Base-by-base conservation (phyloP, 768 basidiomycete species). In the Thelephora ganbajun region DNA sequence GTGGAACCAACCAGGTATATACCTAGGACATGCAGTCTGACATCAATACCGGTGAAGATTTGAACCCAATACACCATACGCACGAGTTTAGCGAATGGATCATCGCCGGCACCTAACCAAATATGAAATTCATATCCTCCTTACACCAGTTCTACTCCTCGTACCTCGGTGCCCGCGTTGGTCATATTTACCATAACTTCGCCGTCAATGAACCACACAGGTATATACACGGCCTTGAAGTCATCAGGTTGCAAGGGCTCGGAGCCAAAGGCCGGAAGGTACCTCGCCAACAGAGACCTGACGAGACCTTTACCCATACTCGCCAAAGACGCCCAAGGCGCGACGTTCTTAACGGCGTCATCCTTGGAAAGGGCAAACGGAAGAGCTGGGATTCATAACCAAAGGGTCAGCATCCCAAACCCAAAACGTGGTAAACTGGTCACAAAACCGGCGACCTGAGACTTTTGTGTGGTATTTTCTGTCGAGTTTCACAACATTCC, bases 181-280 rank as follows among this genome's bases (percentile, higher is more conserved):
- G 57, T 47, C 14, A 52, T 60, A 5, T 63, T 63, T 9, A 61
- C 69, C 53, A 71, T 62, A 14, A 76, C 54, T 56, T 79, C 73
- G 7, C 68, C 74, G 52, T 76, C 74, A 26, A 81, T 60, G 26
- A 77, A 63, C 80, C 80, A 83, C 11, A 67, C 70, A 3, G 80
- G 80, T 45, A 79, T 73, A 56, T 81, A 83, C 2, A 77, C 60
- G 6, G 78, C 70, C 42, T 68, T 62, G 20, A 77, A 65, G 19
- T 67, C 69, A 11, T 61, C 57, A 19, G 79, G 78, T 43, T 55
- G 66, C 3, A 71, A 50, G 44, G 67, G 61, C 36, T 63, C 58
- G 51, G 67, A 64, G 4, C 67, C 67, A 26, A 66, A 56, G 19
- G 54, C 57, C 2, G 70, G 68, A 23, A 76, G 53, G 45, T 60